Percentiles rank a stretch among this genome's conserved stretches.
Conservation (phyloP, 2,329 filamentous ascomycete genomes). For the Onygena corvina region DNA sequence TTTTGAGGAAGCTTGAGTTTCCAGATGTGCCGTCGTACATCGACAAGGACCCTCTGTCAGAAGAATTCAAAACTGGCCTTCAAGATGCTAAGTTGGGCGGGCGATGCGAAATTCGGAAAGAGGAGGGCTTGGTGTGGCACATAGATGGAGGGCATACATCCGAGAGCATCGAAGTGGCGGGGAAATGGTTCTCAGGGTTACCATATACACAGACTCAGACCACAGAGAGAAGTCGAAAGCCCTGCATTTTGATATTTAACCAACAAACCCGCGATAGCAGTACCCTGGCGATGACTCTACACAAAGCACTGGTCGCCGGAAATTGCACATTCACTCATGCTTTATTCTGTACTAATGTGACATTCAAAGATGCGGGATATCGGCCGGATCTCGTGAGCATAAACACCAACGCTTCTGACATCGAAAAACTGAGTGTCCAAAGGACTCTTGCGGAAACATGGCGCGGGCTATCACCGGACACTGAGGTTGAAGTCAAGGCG, state of each 20-base stretch:
- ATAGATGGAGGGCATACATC: constrained; percentile 81
- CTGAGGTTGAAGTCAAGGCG: constrained; percentile 45
- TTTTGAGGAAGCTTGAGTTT: constrained; percentile 28
- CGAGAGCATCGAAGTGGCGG: constrained; percentile 67
- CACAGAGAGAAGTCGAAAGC: constrained; percentile 23
- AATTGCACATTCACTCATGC: constrained; percentile 53
- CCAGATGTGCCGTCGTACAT: constrained; percentile 28
- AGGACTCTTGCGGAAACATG: constrained; percentile 52
- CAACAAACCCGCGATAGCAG: constrained; percentile 74
- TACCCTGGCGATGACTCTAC: constrained; percentile 51
- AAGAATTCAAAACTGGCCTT: constrained; percentile 53
- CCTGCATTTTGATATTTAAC: constrained; percentile 70
- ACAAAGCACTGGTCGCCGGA: constrained; percentile 41
- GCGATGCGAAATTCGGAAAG: constrained; percentile 58
- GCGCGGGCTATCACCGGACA: constrained; percentile 41
- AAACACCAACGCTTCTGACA: constrained; percentile 47
- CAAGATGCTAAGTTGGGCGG: constrained; percentile 58
- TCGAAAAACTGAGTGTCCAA: constrained; percentile 54
- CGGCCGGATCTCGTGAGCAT: constrained; percentile 51
- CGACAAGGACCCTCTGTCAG: constrained; percentile 40
- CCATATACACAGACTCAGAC: constrained; percentile 27
- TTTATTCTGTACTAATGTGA: constrained; percentile 70
- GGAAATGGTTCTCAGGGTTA: constrained; percentile 58
- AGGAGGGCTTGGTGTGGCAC: constrained; percentile 55
- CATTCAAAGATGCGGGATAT: constrained; percentile 49